Base-by-base conservation (phyloP, 345 rosid species). In the Murraya koenigii region DNA sequence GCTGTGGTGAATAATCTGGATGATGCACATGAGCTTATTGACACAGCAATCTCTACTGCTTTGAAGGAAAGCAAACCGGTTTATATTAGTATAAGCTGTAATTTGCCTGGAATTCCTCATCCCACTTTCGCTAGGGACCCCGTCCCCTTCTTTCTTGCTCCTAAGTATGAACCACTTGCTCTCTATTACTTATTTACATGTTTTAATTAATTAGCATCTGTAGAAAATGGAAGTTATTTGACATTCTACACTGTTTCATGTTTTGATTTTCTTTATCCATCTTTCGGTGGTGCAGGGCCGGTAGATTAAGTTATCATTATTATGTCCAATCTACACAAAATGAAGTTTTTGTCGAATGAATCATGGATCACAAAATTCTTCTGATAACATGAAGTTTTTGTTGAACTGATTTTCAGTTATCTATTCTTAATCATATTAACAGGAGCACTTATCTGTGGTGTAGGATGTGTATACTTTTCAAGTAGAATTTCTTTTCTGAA, bases 21-120 rank as follows among this genome's bases (percentile, higher is more conserved):
- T n/a, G 94, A 91, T 74, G 94, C 91, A 2, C 92, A 89, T 52
- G 93, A 91, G 74, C 89, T 78, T 9, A 82, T 91, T 41, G 95
- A 91, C 81, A 89, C 89, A 0, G 93, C 95, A 0, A 89, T 91
- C 59, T 91, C 95, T 5, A 91, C 93, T 19, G 95, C 95, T 66
- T 72, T 91, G 84, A 89, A 91, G 82, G 93, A 91, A 80, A 89
- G 91, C 66, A 89, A 91, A 74, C 95, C 93, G 1, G 93, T 59
- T 77, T 91, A 91, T 77, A 91, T 91, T 32, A 91, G 95, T 71
- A 87, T 91, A 78, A 62, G 91, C 82, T 91, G 93, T 75, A 91
- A 91, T 80, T 80, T 89, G 85, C 77, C 93, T 15, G 91, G 83
- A 68, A 88, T 89, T 83, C 89, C 85, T 32, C 93, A 91, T 74